Conservation (phyloP, 768 basidiomycete species). For the Leucogyrophana mollusca region DNA sequence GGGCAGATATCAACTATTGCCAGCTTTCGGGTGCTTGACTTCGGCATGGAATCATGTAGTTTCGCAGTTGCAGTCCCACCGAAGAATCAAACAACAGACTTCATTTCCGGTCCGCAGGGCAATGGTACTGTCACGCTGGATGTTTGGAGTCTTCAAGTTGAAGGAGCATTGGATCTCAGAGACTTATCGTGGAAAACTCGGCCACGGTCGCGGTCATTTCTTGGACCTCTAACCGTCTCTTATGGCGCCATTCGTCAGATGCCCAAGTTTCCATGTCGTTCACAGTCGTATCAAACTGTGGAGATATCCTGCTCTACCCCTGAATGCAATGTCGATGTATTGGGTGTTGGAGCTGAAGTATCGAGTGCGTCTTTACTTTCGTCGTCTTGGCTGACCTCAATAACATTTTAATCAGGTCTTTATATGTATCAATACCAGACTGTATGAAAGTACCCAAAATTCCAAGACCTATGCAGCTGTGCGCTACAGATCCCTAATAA, state of each 20-base stretch:
- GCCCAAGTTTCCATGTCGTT: not conserved
- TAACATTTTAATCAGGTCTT: too few species aligned
- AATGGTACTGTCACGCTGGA: not conserved
- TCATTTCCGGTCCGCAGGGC: too few species aligned
- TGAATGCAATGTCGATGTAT: constrained; percentile 1
- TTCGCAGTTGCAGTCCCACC: constrained; percentile 19
- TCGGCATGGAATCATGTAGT: constrained; percentile 30
- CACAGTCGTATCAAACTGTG: constrained; percentile 3
- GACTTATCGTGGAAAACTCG: not conserved
- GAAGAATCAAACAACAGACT: constrained; percentile 2
- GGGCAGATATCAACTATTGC: constrained; percentile 25
- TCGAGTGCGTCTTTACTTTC: not conserved
- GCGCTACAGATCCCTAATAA: too few species aligned
- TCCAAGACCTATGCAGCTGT: too few species aligned
- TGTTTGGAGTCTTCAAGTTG: not conserved
- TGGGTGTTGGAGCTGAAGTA: not conserved
- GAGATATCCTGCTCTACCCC: constrained; percentile 1
- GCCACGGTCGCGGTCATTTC: not conserved
- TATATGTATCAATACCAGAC: too few species aligned
- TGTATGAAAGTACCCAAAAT: too few species aligned
- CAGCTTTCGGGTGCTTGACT: constrained; percentile 29
- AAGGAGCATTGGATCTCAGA: not conserved
- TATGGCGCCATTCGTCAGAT: not conserved
- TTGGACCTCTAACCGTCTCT: not conserved
- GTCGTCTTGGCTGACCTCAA: too few species aligned